Percentiles rank a stretch among this genome's conserved stretches.
Conservation (phyloP, 768 basidiomycete genomes). For the Astraeus odoratus region DNA sequence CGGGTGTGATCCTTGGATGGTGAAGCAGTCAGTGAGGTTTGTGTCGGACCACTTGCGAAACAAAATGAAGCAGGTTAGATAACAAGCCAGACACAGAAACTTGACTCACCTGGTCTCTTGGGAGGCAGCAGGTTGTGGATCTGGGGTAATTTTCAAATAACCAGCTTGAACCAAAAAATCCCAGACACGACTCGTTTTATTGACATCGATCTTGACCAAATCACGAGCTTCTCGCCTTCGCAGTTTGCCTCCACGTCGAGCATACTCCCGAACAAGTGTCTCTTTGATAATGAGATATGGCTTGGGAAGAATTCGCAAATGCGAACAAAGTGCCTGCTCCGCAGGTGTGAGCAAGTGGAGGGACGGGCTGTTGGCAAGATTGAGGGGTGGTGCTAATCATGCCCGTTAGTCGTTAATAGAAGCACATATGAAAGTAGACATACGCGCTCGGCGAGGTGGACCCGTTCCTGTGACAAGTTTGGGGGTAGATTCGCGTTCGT, state of each 20-base stretch:
- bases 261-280: conserved; percentile 89
- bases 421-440: conserved; percentile 9
- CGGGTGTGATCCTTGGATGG: conserved; percentile 22
- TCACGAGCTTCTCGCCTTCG: conserved; percentile 84
- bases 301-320: conserved; percentile 86
- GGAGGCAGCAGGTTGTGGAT: conserved; percentile 31
- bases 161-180: conserved; percentile 87
- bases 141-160: conserved; percentile 63
- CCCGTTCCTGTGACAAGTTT: conserved; percentile 33
- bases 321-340: conserved; percentile 85
- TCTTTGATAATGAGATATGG: conserved; percentile 97
- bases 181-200: conserved; percentile 89
- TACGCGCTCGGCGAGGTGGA: conserved; percentile 38
- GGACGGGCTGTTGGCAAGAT: conserved; percentile 84
- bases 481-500: conserved; percentile 58
- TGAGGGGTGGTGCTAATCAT: conserved; percentile 55
- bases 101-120: conserved; percentile 33
- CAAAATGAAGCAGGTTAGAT: neutral
- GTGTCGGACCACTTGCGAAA: conserved; percentile 9
- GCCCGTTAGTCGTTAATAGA: neutral
- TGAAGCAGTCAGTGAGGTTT: conserved; percentile 12
- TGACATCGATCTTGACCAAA: conserved; percentile 88
- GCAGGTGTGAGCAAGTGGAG: conserved; percentile 83
- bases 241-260: conserved; percentile 80
- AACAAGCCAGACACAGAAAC: neutral